Percentiles rank a stretch among this genome's conserved stretches.
These are phyloP conservation scores for Solanum aculeatissimum DNA, from an alignment of 305 asterid genomes.

Conservation along the genomic window DNA sequence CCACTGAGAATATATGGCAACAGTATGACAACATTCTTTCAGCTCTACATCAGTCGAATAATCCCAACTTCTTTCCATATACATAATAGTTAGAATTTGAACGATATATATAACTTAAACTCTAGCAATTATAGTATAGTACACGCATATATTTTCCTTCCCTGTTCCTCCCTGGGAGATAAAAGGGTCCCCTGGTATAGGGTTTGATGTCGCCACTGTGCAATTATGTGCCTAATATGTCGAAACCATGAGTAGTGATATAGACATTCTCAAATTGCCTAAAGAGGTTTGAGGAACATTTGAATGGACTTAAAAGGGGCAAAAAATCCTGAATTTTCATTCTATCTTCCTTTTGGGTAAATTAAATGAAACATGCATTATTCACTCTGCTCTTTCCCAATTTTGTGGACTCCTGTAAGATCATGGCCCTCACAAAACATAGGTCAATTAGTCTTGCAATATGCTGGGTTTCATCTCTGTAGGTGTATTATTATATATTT, in stretches of 20 bases:
- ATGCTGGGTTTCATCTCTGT: neutral
- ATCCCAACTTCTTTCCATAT: neutral
- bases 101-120: neutral
- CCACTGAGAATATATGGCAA: neutral
- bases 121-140: neutral
- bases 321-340: neutral
- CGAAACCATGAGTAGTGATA: neutral
- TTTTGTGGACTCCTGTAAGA: neutral
- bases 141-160: neutral
- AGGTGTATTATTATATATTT: neutral
- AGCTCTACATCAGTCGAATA: neutral
- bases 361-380: neutral
- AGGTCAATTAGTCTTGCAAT: neutral
- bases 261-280: neutral
- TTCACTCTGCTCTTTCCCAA: neutral
- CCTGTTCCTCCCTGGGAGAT: too few species aligned
- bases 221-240: neutral
- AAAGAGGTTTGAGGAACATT: neutral
- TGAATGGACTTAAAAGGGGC: neutral
- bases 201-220: neutral
- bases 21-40: constrained; percentile 6
- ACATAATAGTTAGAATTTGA: neutral
- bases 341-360: neutral
- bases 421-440: neutral
- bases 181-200: neutral